A percentile compares a stretch with the other conserved stretches of the same genome.
phyloP scores from a whole-genome alignment of 73 alveolate species.

The Tetrahymena thermophila region DNA sequence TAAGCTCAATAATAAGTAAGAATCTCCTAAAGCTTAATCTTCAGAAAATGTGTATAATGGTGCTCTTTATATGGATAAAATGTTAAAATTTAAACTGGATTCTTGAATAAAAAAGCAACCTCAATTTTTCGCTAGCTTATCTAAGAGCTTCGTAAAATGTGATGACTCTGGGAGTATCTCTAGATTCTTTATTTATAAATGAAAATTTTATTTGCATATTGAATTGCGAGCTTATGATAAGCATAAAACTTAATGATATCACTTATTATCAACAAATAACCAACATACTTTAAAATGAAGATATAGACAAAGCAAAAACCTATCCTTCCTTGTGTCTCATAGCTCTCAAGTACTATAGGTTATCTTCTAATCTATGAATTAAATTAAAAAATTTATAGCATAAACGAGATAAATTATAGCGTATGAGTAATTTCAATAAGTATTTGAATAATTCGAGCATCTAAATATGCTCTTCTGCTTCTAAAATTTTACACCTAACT shows the following conservation, averaged over 20 bases:
- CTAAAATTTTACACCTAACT: not conserved
- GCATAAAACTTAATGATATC: not conserved
- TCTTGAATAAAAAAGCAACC: not conserved
- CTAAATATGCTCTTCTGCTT: not conserved
- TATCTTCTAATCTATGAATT: not conserved
- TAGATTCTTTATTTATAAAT: not conserved
- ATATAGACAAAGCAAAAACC: not conserved
- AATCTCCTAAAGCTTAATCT: not conserved
- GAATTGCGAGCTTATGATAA: not conserved
- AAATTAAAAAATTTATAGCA: not conserved
- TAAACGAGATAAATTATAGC: not conserved
- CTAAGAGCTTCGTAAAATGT: not conserved
- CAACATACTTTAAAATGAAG: not conserved
- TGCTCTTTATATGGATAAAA: not conserved
- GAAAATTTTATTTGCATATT: not conserved
- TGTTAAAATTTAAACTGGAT: not conserved
- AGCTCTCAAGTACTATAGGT: not conserved
- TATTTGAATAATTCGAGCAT: no score
- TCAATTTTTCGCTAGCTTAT: not conserved
- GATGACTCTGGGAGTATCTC: not conserved
- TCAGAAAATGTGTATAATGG: not conserved
- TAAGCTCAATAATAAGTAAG: not conserved
- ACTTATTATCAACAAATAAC: not conserved
- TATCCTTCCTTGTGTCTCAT: not conserved
- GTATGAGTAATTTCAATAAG: no score